Evolutionary conservation across 805 yeast genomes (phyloP).

Genomic region (Starmerella vaccinii): DNA sequence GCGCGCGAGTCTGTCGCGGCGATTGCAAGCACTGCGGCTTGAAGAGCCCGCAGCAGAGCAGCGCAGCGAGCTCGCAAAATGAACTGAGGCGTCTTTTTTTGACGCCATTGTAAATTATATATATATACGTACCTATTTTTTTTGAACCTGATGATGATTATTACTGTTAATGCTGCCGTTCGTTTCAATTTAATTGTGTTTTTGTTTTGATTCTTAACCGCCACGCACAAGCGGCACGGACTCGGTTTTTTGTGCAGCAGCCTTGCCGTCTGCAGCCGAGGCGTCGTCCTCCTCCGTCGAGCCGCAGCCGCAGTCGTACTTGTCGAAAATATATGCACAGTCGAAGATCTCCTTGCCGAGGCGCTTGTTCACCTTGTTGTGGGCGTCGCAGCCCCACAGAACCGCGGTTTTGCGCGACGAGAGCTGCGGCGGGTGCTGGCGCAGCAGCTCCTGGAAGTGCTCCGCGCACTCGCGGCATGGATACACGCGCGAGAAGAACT

Average conservation of each 20-base stretch:
- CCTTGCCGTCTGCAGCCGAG: conserved; percentile 28
- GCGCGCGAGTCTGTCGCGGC: conserved; percentile 1
- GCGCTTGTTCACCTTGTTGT: conserved; percentile 71
- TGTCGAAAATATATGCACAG: conserved; percentile 74
- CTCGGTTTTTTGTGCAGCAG: neutral
- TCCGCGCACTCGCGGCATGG: conserved; percentile 97
- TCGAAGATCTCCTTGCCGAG: conserved; percentile 66
- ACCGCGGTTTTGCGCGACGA: conserved; percentile 70
- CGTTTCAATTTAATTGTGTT: too few species aligned
- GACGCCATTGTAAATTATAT: neutral
- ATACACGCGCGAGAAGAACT: conserved; percentile 78
- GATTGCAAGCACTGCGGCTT: conserved; percentile 6
- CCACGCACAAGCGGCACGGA: neutral
- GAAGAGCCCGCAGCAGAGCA: too few species aligned
- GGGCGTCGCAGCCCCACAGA: conserved; percentile 91
- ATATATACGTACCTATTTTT: too few species aligned
- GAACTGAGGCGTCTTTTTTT: too few species aligned
- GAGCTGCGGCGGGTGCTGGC: conserved; percentile 75
- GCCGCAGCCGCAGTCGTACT: conserved; percentile 95
- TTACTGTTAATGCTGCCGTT: too few species aligned
- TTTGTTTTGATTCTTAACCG: neutral
- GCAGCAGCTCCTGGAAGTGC: conserved; percentile 65
- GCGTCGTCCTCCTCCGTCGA: conserved; percentile 44
- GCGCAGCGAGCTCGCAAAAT: too few species aligned
- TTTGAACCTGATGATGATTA: too few species aligned